Conservation (phyloP, 345 rosid genomes). For the Erucastrum elatum region DNA sequence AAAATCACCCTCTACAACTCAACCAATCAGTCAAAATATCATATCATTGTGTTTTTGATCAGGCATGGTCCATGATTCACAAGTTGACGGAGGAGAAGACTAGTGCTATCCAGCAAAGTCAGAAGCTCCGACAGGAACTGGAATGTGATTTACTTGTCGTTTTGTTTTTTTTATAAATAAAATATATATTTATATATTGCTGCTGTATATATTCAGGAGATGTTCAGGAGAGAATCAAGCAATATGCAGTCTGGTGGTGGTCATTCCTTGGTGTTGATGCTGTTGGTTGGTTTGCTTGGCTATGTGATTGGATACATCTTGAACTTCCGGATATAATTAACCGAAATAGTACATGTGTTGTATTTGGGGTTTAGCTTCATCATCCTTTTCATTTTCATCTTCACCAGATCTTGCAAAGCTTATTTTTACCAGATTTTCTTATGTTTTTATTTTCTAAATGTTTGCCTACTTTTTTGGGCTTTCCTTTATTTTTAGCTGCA, state of each 20-base stretch:
- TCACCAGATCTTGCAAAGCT: neutral
- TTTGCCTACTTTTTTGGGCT: neutral
- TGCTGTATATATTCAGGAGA: conserved; percentile 47
- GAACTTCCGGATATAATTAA: conserved; percentile 37
- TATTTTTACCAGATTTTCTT: neutral
- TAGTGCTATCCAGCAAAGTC: conserved; percentile 57
- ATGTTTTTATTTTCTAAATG: no score
- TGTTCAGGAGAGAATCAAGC: conserved; percentile 54
- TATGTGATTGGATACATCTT: conserved; percentile 56
- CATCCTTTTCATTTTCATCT: neutral
- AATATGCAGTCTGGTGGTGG: conserved; percentile 50
- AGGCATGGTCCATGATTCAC: conserved; percentile 68
- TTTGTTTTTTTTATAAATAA: neutral
- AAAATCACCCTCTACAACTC: no score
- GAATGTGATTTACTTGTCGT: conserved; percentile 34
- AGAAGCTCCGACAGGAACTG: conserved; percentile 69
- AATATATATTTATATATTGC: neutral
- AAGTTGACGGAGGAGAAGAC: conserved; percentile 77
- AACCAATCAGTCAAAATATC: no score
- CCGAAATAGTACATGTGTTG: neutral
- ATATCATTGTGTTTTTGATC: no score
- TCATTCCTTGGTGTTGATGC: conserved; percentile 47
- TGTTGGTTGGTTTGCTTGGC: conserved; percentile 63
- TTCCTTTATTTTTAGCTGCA: conserved; percentile 9
- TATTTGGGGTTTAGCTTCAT: conserved; percentile 14